Conservation (phyloP, 352 stramenopile genomes). For the Phytophthora rubi region DNA sequence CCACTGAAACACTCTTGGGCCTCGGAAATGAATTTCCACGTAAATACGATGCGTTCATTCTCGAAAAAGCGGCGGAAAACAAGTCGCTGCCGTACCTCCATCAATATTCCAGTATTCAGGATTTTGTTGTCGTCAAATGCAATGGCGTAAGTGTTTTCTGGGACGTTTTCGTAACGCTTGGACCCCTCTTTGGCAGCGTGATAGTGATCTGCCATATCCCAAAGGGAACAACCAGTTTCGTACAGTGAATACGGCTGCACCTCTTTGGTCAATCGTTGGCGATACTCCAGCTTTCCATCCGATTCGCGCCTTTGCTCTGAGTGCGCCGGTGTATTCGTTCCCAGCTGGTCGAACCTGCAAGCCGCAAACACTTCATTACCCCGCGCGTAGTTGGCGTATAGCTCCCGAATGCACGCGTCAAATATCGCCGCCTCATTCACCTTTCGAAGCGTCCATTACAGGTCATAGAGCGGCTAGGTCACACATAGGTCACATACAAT, state of each 20-base stretch:
- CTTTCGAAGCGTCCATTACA: neutral
- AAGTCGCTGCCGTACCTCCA: neutral
- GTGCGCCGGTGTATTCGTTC: neutral
- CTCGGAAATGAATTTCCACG: conserved; percentile 3
- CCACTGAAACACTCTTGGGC: neutral
- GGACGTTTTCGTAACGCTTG: neutral
- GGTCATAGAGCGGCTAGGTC: too few species aligned
- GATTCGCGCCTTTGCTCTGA: neutral
- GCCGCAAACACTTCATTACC: conserved; percentile 8
- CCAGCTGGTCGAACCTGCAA: neutral
- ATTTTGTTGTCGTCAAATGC: neutral
- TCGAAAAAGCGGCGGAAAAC: neutral
- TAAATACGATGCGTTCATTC: neutral
- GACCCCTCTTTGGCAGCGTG: neutral
- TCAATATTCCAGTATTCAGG: neutral
- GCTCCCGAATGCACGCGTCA: conserved; percentile 7
- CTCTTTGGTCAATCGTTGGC: neutral
- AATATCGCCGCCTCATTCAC: neutral
- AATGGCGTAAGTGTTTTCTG: neutral
- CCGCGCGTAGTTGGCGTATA: conserved; percentile 7
- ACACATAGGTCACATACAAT: too few species aligned
- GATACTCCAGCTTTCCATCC: neutral
- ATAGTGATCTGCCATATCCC: neutral
- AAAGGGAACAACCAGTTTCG: neutral
- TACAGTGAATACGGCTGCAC: neutral